Evolutionary conservation across 495 filamentous ascomycete species (phyloP).

Genomic region (Trichoderma orchidacearum): DNA sequence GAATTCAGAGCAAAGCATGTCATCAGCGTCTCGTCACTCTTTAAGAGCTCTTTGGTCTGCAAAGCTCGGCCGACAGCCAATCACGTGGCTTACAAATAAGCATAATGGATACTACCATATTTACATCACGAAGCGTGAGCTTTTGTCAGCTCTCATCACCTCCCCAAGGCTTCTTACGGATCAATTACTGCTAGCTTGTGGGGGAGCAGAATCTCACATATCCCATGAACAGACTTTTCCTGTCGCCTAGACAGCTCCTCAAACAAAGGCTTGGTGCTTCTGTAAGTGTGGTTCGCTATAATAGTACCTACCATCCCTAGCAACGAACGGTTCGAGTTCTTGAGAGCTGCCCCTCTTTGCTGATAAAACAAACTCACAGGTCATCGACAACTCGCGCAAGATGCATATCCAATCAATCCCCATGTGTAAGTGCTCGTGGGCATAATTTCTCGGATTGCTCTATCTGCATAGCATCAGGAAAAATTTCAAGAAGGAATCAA

Average conservation of each 20-base stretch:
- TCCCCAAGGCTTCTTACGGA: not conserved
- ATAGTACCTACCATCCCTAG: no score
- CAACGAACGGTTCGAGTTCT: no score
- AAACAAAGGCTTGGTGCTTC: not conserved
- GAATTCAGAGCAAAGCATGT: constrained; percentile 9
- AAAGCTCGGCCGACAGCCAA: not conserved
- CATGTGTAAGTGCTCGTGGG: constrained; percentile 62
- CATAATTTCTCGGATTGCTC: not conserved
- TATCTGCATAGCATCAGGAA: no score
- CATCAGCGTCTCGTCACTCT: constrained; percentile 6
- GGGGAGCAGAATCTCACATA: not conserved
- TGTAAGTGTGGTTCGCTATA: not conserved
- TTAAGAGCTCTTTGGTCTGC: constrained; percentile 1
- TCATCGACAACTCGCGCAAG: constrained; percentile 20
- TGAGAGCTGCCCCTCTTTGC: not conserved
- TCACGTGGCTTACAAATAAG: not conserved
- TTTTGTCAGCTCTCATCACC: no score
- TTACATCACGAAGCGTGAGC: not conserved
- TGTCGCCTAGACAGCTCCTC: not conserved
- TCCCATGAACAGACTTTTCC: not conserved
- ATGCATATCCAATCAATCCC: constrained; percentile 98
- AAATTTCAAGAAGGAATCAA: no score
- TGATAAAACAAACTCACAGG: constrained; percentile 9
- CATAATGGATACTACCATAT: not conserved
- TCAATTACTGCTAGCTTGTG: not conserved